phyloP scores from a whole-genome alignment of 2,329 filamentous ascomycete genomes.

The Drechslerella coelobrocha region DNA sequence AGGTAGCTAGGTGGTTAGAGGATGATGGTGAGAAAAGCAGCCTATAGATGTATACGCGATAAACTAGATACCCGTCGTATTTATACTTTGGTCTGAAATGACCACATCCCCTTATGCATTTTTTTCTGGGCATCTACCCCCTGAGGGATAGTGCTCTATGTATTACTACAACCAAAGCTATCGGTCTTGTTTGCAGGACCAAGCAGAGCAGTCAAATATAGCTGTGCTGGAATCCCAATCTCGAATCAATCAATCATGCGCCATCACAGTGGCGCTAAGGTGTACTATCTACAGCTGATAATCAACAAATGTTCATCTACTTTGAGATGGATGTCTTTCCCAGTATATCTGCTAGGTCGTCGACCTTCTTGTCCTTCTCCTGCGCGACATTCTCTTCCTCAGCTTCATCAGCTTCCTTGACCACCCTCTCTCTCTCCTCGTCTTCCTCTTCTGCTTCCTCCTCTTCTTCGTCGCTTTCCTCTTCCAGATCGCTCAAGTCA shows the following conservation, averaged over 20 bases:
- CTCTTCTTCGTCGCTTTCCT: conserved; percentile 72
- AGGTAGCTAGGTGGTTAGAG: conserved; percentile 62
- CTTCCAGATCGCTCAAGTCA: conserved; percentile 83
- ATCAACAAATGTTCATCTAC: not conserved
- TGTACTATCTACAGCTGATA: not conserved
- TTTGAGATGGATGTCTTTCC: conserved; percentile 51
- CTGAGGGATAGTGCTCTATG: too few relatives aligned
- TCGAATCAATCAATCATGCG: too few relatives aligned
- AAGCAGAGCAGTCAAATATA: too few relatives aligned
- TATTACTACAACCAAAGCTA: too few relatives aligned
- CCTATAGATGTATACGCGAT: not conserved
- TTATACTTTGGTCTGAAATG: too few relatives aligned
- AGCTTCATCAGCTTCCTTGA: conserved; percentile 73
- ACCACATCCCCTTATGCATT: too few relatives aligned
- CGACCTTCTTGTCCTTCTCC: conserved; percentile 57
- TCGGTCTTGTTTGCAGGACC: too few relatives aligned
- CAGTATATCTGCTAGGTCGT: conserved; percentile 54
- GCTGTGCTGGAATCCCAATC: too few relatives aligned
- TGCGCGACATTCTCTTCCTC: conserved; percentile 76
- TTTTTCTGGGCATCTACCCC: too few relatives aligned
- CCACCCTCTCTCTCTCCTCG: conserved; percentile 72
- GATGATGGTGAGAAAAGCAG: conserved; percentile 26
- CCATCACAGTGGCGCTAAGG: not conserved
- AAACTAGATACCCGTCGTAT: too few relatives aligned
- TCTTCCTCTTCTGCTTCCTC: conserved; percentile 72